Evolutionary conservation across 441 rosid genomes (phyloP), one percentile per base, ranked within the genome.

Genomic region (Biscutella laevigata): DNA sequence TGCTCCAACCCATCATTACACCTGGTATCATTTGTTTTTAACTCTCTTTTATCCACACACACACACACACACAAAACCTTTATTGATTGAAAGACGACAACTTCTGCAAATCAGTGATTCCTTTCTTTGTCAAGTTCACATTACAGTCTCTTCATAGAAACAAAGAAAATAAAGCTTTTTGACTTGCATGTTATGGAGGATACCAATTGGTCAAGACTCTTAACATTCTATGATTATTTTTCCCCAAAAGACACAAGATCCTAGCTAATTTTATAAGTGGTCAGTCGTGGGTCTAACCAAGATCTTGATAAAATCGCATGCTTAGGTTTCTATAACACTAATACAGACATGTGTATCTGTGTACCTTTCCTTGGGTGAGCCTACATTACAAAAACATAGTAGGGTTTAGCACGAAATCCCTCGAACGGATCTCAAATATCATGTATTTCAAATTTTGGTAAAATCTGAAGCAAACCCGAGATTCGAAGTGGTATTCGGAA

Each of bases 201-300:
- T 25, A 17, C 8, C 8, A 28, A 50, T 50, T 25, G 52, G 44
- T 43, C 32, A 61, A 43, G 40, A 38, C 28, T 53, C 40, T 53
- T 25, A 43, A 61, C 32, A 38, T 26, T 35, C n/a, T 48, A 29
- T 11, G 50, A 33, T 51, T 43, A 43, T 16, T 19, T 40, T 61
- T 1, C 67, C 46, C 6, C 39, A 22, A 54, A 45, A 62, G 61
- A 46, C 36, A 11, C 36, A 54, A 43, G 22, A 22, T 36, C 46
- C 56, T 54, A 22, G 36, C n/a, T n/a, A n/a, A n/a, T n/a, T n/a
- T n/a, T n/a, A n/a, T n/a, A 54, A 54, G 50, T 62, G 39, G 43
- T 54, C 50, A 38, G n/a, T n/a, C n/a, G 24, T 54, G 50, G 15
- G 43, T 54, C 22, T 45, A 29, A 37, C 35, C 20, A 33, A 15